Percentiles rank a stretch among this genome's conserved stretches.
These are phyloP conservation scores for Psidium friedrichsthalianum DNA, from an alignment of 345 rosid species.

Conservation along the genomic window DNA sequence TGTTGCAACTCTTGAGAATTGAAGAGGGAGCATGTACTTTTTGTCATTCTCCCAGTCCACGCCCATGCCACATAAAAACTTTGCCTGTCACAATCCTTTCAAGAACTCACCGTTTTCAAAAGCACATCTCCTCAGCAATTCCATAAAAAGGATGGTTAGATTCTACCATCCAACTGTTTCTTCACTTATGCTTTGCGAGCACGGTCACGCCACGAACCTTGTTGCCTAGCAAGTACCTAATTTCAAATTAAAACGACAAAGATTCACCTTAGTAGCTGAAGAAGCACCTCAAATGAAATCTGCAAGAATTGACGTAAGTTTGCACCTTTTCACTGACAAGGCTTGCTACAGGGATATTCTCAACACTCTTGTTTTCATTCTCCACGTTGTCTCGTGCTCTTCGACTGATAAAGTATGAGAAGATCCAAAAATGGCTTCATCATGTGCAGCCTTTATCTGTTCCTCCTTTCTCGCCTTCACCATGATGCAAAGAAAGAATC, in stretches of 20 bases:
- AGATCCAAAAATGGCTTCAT: constrained; percentile 91
- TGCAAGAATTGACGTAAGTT: background rate
- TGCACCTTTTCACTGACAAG: constrained; percentile 76
- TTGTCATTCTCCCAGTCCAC: background rate
- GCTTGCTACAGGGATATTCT: constrained; percentile 17
- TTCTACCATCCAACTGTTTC: background rate
- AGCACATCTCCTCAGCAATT: background rate
- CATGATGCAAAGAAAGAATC: background rate
- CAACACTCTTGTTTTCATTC: constrained; percentile 19
- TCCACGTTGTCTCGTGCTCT: constrained; percentile 20
- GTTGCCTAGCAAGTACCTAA: constrained; percentile 86
- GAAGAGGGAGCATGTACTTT: background rate
- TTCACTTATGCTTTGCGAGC: constrained; percentile 47
- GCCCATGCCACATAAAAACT: background rate
- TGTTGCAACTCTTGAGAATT: background rate
- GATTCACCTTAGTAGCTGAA: background rate
- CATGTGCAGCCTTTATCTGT: constrained; percentile 64
- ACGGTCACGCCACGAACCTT: constrained; percentile 96
- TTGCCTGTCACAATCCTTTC: background rate
- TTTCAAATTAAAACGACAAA: background rate
- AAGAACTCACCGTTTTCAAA: background rate
- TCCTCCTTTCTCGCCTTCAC: constrained; percentile 70
- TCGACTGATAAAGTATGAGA: constrained; percentile 17
- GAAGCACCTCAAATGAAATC: background rate
- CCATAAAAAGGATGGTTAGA: background rate